phyloP scores from a whole-genome alignment of 1,284 basidiomycete species.

The Rhodotorula sp. region DNA sequence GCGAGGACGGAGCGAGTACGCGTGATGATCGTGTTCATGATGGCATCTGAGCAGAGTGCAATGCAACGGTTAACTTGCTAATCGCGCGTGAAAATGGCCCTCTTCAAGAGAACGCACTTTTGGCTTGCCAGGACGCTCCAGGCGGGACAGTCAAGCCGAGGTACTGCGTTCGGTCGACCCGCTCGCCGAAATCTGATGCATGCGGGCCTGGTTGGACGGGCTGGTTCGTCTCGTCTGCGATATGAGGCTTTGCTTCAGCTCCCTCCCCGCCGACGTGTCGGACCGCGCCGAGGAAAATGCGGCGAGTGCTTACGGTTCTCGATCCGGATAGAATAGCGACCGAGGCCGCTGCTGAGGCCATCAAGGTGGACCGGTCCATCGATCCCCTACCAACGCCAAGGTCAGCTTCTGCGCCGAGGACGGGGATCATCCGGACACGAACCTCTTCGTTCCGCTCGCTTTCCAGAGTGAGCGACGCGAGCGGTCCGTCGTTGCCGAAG shows the following conservation, averaged over 20 bases:
- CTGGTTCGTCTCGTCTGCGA: conserved; percentile 52
- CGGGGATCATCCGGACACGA: background rate
- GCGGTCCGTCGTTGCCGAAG: conserved; percentile 70
- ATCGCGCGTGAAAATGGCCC: too few relatives aligned
- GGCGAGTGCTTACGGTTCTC: conserved; percentile 62
- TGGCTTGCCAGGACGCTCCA: conserved; percentile 77
- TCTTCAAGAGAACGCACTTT: conserved; percentile 56
- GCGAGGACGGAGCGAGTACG: conserved; percentile 60
- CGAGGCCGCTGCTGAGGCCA: conserved; percentile 72
- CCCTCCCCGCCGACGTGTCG: too few relatives aligned
- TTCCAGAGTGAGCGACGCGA: conserved; percentile 76
- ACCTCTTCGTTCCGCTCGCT: conserved; percentile 68
- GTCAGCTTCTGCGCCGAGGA: background rate
- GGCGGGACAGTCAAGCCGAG: conserved; percentile 63
- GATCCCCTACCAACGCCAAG: conserved; percentile 59
- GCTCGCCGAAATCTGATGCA: conserved; percentile 61
- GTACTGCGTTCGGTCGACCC: conserved; percentile 70
- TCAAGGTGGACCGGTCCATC: conserved; percentile 65
- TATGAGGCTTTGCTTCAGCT: background rate
- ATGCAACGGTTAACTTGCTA: background rate
- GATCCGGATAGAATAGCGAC: conserved; percentile 75
- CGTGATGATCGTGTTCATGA: conserved; percentile 63
- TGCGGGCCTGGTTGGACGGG: conserved; percentile 47
- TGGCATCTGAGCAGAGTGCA: conserved; percentile 56
- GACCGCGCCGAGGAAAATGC: background rate